Base-by-base conservation (phyloP, 352 stramenopile genomes). In the Phytophthora tentaculata region DNA sequence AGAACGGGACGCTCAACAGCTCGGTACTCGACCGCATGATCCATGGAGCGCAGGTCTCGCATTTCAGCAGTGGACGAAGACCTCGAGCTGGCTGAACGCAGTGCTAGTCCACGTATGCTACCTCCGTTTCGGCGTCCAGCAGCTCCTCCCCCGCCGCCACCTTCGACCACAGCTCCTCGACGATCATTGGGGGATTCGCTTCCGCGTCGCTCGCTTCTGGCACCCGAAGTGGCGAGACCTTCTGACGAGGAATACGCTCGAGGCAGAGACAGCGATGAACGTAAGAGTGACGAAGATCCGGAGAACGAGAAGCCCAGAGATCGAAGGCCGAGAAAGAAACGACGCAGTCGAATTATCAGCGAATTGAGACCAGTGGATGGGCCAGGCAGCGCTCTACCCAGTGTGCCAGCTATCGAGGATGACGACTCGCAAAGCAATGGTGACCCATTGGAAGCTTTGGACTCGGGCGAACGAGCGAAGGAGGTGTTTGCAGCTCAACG, bases 401-500 rank as follows among this genome's bases (percentile, higher is more conserved):
- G 56, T 50, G 50, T 71, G 2, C 63, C 29, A 24, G 28, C 58
- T 35, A 72, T 64, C 26, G 37, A 64, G 12, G 72, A 73, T n/a
- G 61, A 76, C 12, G 61, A 64, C 22, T 71, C 61, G n/a, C 54
- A 63, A 23, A 41, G 32, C 5, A 50, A 24, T 3, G 72, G 67
- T 26, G 35, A 62, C 7, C 65, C 73, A n/a, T 54, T 70, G 47
- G 49, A 72, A 53, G 62, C 67, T 1, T 24, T 41, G 3, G 67
- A 74, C 56, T 60, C 71, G 20, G 43, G 58, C 17, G 63, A 69
- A 26, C 55, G 77, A 61, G 71, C 71, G 47, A 59, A 75, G 47
- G 69, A 82, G 32, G 76, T 77, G n/a, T 90, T 90, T 28, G 75
- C 81, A 14, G 67, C 77, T 6, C 72, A 82, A 60, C 77, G 81